Base-by-base conservation (phyloP, 1,284 basidiomycete genomes). In the Ganoderma meredithae region DNA sequence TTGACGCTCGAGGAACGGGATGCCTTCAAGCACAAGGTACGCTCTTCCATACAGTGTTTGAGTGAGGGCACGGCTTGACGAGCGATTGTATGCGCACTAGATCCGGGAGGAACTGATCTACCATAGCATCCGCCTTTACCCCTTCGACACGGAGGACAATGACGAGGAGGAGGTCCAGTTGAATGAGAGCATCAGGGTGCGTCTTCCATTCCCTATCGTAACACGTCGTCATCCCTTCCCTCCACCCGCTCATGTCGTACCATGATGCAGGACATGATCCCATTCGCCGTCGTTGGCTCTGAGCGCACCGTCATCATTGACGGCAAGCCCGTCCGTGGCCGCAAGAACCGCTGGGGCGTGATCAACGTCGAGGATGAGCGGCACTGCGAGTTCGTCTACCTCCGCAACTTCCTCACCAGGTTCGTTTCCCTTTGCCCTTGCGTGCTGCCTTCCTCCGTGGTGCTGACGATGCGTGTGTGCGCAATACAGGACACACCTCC, bases 371-470 rank as follows among this genome's bases (percentile, higher is more conserved):
- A 99, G 81, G 94, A 97, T 79, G 94, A 96, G 82, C 88, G 86
- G 71, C 97, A 99, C 84, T 99, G 97, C 90, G 97, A 99, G 84
- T 99, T 99, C 82, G 89, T 97, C 77, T 95, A 98, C 82, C 86
- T 99, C 72, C 89, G 97, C 76, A 97, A 99, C 88, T 99, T 99
- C 87, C 86, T 99, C 72, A 97, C 95, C 3, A 87, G 92, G 93
- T 93, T 65, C 53, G 87, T 8, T 15, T 63, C 31, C 22, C 25
- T 52, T 9, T 49, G 61, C 15, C 7, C 6, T 17, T 25, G 7
- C n/a, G 19, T 10, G 12, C 25, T 0, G 4, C 8, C 3, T 19
- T 33, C 4, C 6, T 25, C 25, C 10, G 9, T 40, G 44, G 36
- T 41, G 22, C 47, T 49, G 41, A 39, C 15, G 3, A 49, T 9